Base-by-base conservation (phyloP, 495 filamentous ascomycete genomes). In the Xylaria cubensis region DNA sequence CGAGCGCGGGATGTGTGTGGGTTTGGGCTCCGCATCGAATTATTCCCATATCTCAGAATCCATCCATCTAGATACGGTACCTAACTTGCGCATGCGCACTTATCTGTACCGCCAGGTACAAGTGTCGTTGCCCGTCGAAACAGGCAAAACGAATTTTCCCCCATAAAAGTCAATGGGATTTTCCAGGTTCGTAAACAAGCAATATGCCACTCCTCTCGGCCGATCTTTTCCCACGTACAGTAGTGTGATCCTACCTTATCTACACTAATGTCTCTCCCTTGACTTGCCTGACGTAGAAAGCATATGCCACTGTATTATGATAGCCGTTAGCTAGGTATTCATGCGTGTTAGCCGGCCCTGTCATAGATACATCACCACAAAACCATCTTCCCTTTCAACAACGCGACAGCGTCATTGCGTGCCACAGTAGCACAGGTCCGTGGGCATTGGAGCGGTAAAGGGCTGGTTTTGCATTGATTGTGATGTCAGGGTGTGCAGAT, bases 61-160 rank as follows among this genome's bases (percentile, higher is more conserved):
- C 13, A 10, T 29, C 51, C 21, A 9, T 4, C 51, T 56, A 29
- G 36, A 39, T 39, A 8, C 36, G 36, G 36, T 39, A 39, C 6
- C 36, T 39, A 39, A 39, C 29, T 34, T 36, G 17, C 29, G 24
- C 19, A 39, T 29, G 29, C 8, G 34, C 15, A 12, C 58, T 29
- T 39, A 71, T 48, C 13, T 70, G 29, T 42, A 42, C 67, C 8
- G 42, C 62, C 61, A 66, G 69, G 32, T 72, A 72, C 61, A 65
- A 48, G 63, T 29, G 70, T 67, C 69, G 34, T 64, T 29, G 66
- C 51, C 69, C 67, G 76, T 65, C 7, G 42, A 36, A 65, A 50
- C 42, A 64, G 34, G 62, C 62, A 46, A 42, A 64, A 41, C 2
- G 41, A 17, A 10, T 17, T 64, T 64, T 39, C 36, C 7, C 62